Conservation (phyloP, 108 stramenopile species). For the Aurantiochytrium sp. region DNA sequence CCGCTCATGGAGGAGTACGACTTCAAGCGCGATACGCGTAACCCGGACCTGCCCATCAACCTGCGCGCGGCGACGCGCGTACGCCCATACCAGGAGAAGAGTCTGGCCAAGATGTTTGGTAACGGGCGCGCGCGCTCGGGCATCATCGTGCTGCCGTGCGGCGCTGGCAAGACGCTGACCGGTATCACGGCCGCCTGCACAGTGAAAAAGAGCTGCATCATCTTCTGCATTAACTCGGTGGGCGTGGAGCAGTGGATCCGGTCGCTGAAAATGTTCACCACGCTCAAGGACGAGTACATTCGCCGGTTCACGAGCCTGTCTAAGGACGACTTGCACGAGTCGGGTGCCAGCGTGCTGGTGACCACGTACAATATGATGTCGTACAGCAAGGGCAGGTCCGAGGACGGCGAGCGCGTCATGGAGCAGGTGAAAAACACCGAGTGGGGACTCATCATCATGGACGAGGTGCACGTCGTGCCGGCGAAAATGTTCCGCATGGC, state of each 20-base stretch:
- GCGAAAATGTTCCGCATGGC: conserved; percentile 90
- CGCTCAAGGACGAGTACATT: conserved; percentile 80
- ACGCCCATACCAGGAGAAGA: conserved; percentile 90
- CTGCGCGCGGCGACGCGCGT: conserved; percentile 87
- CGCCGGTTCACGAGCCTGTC: conserved; percentile 81
- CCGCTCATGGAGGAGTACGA: conserved; percentile 90
- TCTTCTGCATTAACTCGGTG: conserved; percentile 90
- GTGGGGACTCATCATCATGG: conserved; percentile 96
- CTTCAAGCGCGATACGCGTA: conserved; percentile 79
- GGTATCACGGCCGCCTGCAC: conserved; percentile 97
- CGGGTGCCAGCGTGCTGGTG: conserved; percentile 73
- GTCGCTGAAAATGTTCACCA: conserved; percentile 85
- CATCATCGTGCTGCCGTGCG: conserved; percentile 97
- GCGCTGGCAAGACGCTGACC: conserved; percentile 94
- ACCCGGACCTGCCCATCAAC: conserved; percentile 79
- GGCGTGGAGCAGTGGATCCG: conserved; percentile 94
- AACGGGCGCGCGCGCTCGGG: conserved; percentile 96
- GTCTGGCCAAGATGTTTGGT: conserved; percentile 85
- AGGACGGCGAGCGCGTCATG: conserved; percentile 78
- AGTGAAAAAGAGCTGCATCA: conserved; percentile 87
- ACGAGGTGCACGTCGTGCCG: conserved; percentile 94
- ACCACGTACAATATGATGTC: conserved; percentile 98
- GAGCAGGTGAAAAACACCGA: conserved; percentile 78
- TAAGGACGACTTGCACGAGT: conserved; percentile 74
- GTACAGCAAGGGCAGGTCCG: conserved; percentile 78